Evolutionary conservation across 2,329 filamentous ascomycete genomes (phyloP).

Genomic region (Fusarium chlamydosporum): DNA sequence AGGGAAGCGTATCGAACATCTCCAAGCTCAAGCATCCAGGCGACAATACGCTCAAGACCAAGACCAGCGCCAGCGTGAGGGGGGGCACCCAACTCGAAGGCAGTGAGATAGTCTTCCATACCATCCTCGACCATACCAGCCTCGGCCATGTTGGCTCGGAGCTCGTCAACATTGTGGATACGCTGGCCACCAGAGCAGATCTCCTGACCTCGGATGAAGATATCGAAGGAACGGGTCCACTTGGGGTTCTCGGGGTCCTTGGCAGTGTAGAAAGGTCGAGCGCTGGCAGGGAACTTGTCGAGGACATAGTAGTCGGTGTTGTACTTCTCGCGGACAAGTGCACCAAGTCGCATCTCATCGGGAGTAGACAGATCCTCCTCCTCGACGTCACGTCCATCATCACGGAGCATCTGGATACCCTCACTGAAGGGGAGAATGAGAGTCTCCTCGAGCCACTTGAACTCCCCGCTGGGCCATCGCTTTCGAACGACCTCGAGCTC

Average conservation of each 20-base stretch:
- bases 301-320: constrained; percentile 93
- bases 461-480: constrained; percentile 87
- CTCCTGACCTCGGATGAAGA: constrained; percentile 93
- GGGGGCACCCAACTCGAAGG: constrained; percentile 88
- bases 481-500: constrained; percentile 86
- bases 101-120: constrained; percentile 92
- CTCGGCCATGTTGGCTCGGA: constrained; percentile 83
- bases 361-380: constrained; percentile 84
- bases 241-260: constrained; percentile 79
- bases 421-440: constrained; percentile 85
- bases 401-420: constrained; percentile 84
- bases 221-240: constrained; percentile 93
- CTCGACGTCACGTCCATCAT: constrained; percentile 82
- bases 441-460: constrained; percentile 89
- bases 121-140: constrained; percentile 82
- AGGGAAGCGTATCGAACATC: constrained; percentile 91
- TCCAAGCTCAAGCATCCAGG: constrained; percentile 86
- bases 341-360: constrained; percentile 87
- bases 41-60: constrained; percentile 88
- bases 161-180: constrained; percentile 82
- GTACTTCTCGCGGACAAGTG: constrained; percentile 88
- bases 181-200: constrained; percentile 93
- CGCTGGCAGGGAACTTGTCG: constrained; percentile 89
- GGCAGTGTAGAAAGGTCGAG: constrained; percentile 93
- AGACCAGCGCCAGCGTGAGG: constrained; percentile 93